Conservation (phyloP, 176 grass and related monocot species). For the Eragrostis curvula region DNA sequence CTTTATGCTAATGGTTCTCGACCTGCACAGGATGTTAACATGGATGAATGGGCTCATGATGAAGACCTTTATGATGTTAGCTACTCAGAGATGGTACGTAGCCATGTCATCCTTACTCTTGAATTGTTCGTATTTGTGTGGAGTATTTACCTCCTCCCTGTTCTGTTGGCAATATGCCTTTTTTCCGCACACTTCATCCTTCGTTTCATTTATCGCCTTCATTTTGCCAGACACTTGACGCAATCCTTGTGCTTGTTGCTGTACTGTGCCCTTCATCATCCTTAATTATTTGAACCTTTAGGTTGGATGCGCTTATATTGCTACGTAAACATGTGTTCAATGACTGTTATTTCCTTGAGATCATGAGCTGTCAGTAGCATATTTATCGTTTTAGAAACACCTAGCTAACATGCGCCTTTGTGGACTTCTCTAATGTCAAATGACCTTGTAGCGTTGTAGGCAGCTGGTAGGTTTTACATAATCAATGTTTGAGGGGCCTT, state of each 20-base stretch:
- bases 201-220: neutral
- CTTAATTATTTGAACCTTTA: conserved; percentile 26
- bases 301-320: conserved; percentile 27
- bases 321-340: neutral
- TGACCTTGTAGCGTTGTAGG: conserved; percentile 30
- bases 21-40: conserved; percentile 55
- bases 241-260: conserved; percentile 18
- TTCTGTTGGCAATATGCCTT: neutral
- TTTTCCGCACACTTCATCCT: conserved; percentile 1
- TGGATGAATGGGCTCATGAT: conserved; percentile 89
- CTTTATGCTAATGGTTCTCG: conserved; percentile 79
- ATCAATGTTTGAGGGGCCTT: neutral
- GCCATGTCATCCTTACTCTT: neutral
- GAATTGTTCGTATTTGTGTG: conserved; percentile 17
- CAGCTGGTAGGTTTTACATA: neutral
- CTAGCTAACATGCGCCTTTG: neutral
- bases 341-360: neutral
- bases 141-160: conserved; percentile 8
- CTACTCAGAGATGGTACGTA: conserved; percentile 77
- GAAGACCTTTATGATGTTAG: conserved; percentile 91
- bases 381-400: conserved; percentile 8
- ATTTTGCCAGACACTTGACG: conserved; percentile 11
- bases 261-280: conserved; percentile 13
- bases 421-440: neutral
- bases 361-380: conserved; percentile 13